Conservation (phyloP, 805 yeast genomes). For the Ogataea paraovalis region DNA sequence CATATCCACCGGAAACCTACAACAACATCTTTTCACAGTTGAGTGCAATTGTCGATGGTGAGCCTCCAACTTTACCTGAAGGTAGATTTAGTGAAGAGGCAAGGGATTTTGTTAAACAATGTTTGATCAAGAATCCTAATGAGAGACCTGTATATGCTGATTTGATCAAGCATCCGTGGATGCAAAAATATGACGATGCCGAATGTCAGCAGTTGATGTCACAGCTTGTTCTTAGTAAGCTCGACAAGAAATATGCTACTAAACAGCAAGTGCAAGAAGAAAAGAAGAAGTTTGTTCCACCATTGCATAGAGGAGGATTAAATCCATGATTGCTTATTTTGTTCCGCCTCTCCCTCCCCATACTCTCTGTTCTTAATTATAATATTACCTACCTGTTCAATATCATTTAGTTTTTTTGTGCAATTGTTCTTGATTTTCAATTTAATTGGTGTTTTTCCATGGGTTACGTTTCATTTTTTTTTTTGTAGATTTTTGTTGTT, state of each 20-base stretch:
- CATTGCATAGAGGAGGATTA: slow-evolving; percentile 18
- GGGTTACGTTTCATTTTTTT: not conserved
- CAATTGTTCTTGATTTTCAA: not conserved
- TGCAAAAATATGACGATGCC: slow-evolving; percentile 45
- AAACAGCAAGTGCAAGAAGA: slow-evolving; percentile 4
- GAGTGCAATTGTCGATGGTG: slow-evolving; percentile 95
- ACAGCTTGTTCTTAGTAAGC: slow-evolving; percentile 32
- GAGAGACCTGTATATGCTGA: slow-evolving; percentile 77
- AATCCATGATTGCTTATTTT: not conserved
- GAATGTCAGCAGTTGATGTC: slow-evolving; percentile 26
- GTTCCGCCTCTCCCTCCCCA: not conserved
- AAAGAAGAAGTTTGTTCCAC: slow-evolving; percentile 15
- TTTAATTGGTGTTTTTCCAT: not conserved
- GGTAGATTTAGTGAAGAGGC: slow-evolving; percentile 69
- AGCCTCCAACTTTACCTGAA: slow-evolving; percentile 74
- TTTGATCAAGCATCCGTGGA: slow-evolving; percentile 82
- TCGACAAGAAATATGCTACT: slow-evolving; percentile 27
- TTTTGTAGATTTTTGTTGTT: not conserved
- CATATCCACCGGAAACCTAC: slow-evolving; percentile 94
- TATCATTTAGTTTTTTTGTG: not conserved
- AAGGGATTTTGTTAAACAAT: slow-evolving; percentile 69
- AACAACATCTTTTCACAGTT: slow-evolving; percentile 88
- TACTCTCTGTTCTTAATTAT: not conserved
- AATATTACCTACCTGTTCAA: not conserved
- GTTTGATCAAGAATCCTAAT: slow-evolving; percentile 77